A percentile compares a stretch with the other conserved stretches of the same genome.
phyloP scores from a whole-genome alignment of 1,284 basidiomycete genomes.

The Trichosporon sp. region DNA sequence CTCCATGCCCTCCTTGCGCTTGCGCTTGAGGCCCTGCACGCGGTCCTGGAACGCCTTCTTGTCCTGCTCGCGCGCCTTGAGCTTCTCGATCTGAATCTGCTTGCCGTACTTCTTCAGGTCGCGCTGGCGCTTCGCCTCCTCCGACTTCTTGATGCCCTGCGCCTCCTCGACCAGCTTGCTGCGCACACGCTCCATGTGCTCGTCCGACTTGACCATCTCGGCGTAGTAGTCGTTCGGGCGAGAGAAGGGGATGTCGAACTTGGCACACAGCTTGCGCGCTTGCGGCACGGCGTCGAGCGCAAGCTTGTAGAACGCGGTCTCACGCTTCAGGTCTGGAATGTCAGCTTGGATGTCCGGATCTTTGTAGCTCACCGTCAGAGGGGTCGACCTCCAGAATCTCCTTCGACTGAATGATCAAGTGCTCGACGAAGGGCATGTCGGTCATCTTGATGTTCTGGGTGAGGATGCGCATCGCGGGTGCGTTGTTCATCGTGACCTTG shows the following conservation, averaged over 20 bases:
- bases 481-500: conserved; percentile 77
- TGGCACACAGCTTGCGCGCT: conserved; percentile 67
- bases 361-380: conserved; percentile 40
- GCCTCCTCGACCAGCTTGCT: conserved; percentile 81
- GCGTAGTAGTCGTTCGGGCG: conserved; percentile 96
- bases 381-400: conserved; percentile 71
- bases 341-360: not conserved
- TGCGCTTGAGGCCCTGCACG: conserved; percentile 78
- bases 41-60: conserved; percentile 83
- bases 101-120: conserved; percentile 98
- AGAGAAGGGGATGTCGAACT: conserved; percentile 72
- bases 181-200: conserved; percentile 96
- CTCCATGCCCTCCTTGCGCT: conserved; percentile 77
- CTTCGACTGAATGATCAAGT: conserved; percentile 67
- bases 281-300: conserved; percentile 73
- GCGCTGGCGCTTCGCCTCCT: conserved; percentile 84
- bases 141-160: conserved; percentile 82
- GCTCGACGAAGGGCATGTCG: conserved; percentile 77
- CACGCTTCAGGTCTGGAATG: conserved; percentile 70
- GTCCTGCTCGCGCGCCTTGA: conserved; percentile 65
- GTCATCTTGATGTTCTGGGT: conserved; percentile 71
- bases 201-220: conserved; percentile 97
- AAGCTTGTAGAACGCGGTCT: conserved; percentile 96
- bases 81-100: conserved; percentile 84
- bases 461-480: conserved; percentile 74